These are phyloP conservation scores for Saturnispora sanitii DNA, from an alignment of 805 yeast genomes.

Conservation along the genomic window DNA sequence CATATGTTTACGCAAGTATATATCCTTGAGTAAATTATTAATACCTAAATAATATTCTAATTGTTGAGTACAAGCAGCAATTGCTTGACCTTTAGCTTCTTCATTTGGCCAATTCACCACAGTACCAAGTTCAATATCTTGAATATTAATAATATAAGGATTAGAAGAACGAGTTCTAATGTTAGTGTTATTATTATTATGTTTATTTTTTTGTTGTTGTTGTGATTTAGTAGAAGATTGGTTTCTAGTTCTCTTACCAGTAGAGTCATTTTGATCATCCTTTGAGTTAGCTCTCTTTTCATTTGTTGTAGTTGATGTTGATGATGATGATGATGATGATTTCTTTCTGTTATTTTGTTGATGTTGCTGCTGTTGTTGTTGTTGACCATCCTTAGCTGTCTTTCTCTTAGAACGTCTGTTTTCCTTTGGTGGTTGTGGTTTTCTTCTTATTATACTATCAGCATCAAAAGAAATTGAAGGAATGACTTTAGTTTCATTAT, in stretches of 20 bases:
- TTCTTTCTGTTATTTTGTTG: slow-evolving; percentile 1
- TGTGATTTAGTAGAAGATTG: neutral
- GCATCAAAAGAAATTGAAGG: slow-evolving; percentile 15
- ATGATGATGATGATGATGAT: slow-evolving; percentile 1
- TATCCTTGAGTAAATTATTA: slow-evolving; percentile 80
- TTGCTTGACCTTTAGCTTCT: slow-evolving; percentile 12
- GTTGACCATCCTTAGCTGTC: neutral
- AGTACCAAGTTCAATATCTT: slow-evolving; percentile 5
- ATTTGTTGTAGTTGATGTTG: neutral
- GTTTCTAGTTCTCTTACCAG: slow-evolving; percentile 2
- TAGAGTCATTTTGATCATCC: slow-evolving; percentile 5
- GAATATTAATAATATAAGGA: neutral
- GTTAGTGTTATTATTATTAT: neutral
- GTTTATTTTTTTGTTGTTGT: neutral
- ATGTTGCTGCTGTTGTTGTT: neutral
- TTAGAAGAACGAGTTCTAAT: neutral
- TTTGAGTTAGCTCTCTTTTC: slow-evolving; percentile 4
- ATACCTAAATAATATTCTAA: slow-evolving; percentile 84
- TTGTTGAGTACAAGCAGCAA: slow-evolving; percentile 37
- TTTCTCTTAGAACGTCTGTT: slow-evolving; percentile 4
- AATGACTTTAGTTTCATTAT: slow-evolving; percentile 17
- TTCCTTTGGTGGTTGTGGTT: neutral
- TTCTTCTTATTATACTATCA: slow-evolving; percentile 13
- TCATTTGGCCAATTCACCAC: slow-evolving; percentile 10
- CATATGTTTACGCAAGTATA: slow-evolving; percentile 75